Base-by-base conservation (phyloP, 2,329 filamentous ascomycete genomes). In the Paracamarosporium sp. region DNA sequence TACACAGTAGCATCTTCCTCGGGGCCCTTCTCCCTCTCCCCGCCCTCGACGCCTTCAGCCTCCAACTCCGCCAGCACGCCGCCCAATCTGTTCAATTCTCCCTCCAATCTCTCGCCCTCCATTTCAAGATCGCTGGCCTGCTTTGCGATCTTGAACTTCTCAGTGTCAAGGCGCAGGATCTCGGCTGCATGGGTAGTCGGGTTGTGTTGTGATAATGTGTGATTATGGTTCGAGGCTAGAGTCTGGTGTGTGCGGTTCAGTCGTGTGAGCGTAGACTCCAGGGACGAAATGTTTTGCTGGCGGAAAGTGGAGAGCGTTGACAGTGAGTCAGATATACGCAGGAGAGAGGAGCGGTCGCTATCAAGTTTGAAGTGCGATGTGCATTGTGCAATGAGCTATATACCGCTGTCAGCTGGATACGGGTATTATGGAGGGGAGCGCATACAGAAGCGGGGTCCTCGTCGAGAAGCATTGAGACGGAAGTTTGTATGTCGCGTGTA, bases 111-210 rank as follows among this genome's bases (percentile, higher is more conserved):
- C 81, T 98, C 94, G n/a, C 91, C 90, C 79, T 99, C 95, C 72
- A 94, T 93, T 80, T 97, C 93, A 6, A 95, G 82, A 74, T 98
- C 94, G 1, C 87, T 90, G 0, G 91, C 92, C 15, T 91, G 88
- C 78, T 98, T 98, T n/a, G 94, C 94, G 56, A 92, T 89, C 66
- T 93, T 89, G 79, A 98, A 98, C 74, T 97, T 97, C 67, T 93
- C 88, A 1, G 92, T 96, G 78, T 98, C 94, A 60, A 97, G 88
- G 38, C 90, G 86, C 20, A 95, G 85, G 61, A 98, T 97, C 72
- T 91, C 87, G 33, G 88, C 88, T 5, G 93, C 92, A 79, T 98
- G 94, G 58, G 87, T 87, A 5, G 89, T 85, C 0, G 91, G 86
- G 63, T 92, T 91, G 81, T 96, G 92, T 3, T 88, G 81, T 0